These are phyloP conservation scores for Didymella pomorum DNA, from an alignment of 2,329 filamentous ascomycete genomes.

Conservation along the genomic window DNA sequence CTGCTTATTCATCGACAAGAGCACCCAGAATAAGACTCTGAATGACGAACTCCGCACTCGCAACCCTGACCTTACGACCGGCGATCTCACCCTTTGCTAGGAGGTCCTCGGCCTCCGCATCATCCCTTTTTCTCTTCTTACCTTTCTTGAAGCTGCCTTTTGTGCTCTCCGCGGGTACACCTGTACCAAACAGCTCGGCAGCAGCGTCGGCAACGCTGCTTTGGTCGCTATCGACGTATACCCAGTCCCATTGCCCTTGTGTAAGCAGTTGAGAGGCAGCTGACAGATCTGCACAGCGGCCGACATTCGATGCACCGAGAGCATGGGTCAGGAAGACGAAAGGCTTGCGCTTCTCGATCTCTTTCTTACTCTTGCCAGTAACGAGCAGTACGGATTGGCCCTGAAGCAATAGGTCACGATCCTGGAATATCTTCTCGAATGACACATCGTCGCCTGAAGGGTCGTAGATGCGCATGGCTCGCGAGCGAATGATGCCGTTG, in stretches of 20 bases:
- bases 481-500: constrained; percentile 75
- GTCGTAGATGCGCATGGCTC: constrained; percentile 69
- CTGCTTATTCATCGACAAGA: constrained; percentile 68
- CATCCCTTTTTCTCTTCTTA: constrained; percentile 58
- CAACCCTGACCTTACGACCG: constrained; percentile 67
- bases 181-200: constrained; percentile 56
- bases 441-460: constrained; percentile 59
- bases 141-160: constrained; percentile 29
- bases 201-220: constrained; percentile 64
- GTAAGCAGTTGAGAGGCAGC: constrained; percentile 69
- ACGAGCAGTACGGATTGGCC: constrained; percentile 76
- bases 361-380: constrained; percentile 68
- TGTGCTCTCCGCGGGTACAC: constrained; percentile 36
- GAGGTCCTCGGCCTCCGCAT: constrained; percentile 32
- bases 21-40: constrained; percentile 91
- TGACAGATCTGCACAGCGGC: constrained; percentile 69
- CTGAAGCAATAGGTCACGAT: constrained; percentile 68
- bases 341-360: constrained; percentile 70
- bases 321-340: constrained; percentile 84
- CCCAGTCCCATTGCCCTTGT: constrained; percentile 73
- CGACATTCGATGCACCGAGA: constrained; percentile 73
- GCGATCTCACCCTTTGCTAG: constrained; percentile 47
- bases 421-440: constrained; percentile 38
- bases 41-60: constrained; percentile 86
- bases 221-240: constrained; percentile 79